A percentile compares a stretch with the other conserved stretches of the same genome.
Evolutionary conservation across 164 flowering plant genomes (phyloP).

Genomic region (Tetrastigma voinierianum): DNA sequence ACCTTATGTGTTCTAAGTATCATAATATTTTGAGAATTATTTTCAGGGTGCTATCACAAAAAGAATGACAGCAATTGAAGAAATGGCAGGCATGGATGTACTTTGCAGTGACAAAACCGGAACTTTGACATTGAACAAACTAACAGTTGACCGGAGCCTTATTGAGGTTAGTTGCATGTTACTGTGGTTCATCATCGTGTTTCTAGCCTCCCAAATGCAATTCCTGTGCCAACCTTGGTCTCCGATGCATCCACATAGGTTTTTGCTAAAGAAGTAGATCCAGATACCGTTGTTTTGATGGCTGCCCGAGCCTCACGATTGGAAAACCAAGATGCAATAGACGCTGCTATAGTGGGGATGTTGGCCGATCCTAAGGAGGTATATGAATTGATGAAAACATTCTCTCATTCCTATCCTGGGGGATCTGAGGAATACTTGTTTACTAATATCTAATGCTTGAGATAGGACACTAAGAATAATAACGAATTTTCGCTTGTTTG

Average conservation of each 20-base stretch:
- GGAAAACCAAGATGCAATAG: slow-evolving; percentile 66
- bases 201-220: neutral
- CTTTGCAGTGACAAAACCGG: slow-evolving; percentile 96
- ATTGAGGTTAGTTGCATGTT: slow-evolving; percentile 58
- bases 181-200: slow-evolving; percentile 1
- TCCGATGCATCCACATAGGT: slow-evolving; percentile 33
- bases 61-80: slow-evolving; percentile 97
- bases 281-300: slow-evolving; percentile 49
- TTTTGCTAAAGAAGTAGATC: slow-evolving; percentile 56
- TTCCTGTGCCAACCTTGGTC: neutral
- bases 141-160: slow-evolving; percentile 80
- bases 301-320: slow-evolving; percentile 55
- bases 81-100: slow-evolving; percentile 98
- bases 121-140: slow-evolving; percentile 82
- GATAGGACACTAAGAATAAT: too few species aligned
- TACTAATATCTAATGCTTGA: neutral
- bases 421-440: neutral
- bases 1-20: too few species aligned
- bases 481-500: neutral
- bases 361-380: slow-evolving; percentile 81
- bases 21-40: neutral
- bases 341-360: slow-evolving; percentile 53
- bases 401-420: neutral
- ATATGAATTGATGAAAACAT: slow-evolving; percentile 1
- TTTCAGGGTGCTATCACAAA: slow-evolving; percentile 91